Evolutionary conservation across 345 rosid genomes (phyloP), one percentile per base, ranked within the genome.

Genomic region (Syzygium jambos): DNA sequence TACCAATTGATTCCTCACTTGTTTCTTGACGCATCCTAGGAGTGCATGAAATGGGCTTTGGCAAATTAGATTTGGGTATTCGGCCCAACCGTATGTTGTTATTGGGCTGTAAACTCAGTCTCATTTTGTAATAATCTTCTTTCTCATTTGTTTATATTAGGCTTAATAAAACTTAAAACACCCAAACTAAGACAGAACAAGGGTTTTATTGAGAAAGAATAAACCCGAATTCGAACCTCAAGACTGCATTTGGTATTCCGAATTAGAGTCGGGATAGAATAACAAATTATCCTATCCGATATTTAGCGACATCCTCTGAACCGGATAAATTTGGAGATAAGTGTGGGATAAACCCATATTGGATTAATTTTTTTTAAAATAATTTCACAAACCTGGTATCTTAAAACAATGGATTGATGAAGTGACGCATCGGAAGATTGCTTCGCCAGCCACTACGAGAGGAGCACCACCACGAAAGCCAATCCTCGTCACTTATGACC

Each of bases 261-360:
- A 6, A 68, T 41, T 68, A 34, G 49, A 68, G 46, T 9, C 19
- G 1, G 12, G 7, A 68, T 68, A 34, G 14, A 3, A 19, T 68
- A 68, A 68, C 6, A 19, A 68, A 68, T 34, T 9, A 34, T 34
- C 80, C 3, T 34, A 34, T 68, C 9, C 1, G 1, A 1, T 19
- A 21, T 68, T 2, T 2, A 23, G 11, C 5, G 11, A 19, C 9
- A 7, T 34, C 4, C 0, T 68, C 34, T 3, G 0, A 7, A 9
- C 25, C 6, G 21, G 46, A 17, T 4, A 19, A 73, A 73, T 73
- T 34, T 73, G 11, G 14, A 73, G 23, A 19, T 5, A 38, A 0
- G 14, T 11, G 4, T 9, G 2, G 5, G 27, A 73, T 19, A 2
- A 73, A 19, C 0, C 6, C 0, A 0, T 2, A 21, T 73, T 38